Evolutionary conservation across 2,329 filamentous ascomycete genomes (phyloP).

Genomic region (Tympanopsis confertula): DNA sequence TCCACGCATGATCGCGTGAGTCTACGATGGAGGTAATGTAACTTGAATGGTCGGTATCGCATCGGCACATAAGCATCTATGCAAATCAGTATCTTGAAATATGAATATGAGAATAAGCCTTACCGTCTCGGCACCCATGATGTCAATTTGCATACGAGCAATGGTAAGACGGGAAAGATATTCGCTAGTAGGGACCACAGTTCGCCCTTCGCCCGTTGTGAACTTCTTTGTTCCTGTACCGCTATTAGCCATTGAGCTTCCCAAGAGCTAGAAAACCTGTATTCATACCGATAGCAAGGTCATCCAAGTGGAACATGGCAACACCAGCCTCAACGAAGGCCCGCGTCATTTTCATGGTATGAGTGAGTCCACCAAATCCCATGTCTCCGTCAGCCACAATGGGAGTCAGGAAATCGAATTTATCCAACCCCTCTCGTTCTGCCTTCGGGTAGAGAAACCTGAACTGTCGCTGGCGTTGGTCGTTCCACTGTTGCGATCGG

Average conservation of each 20-base stretch:
- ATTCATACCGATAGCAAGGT: constrained; percentile 28
- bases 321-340: constrained; percentile 28
- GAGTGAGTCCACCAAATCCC: constrained; percentile 26
- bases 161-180: constrained; percentile 21
- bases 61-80: constrained; percentile 23
- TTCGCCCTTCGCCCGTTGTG: constrained; percentile 24
- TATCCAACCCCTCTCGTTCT: constrained; percentile 17
- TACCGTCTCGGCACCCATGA: constrained; percentile 16
- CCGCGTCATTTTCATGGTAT: constrained; percentile 24
- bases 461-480: constrained; percentile 24
- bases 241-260: too few species aligned
- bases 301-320: constrained; percentile 29
- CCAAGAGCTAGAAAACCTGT: too few species aligned
- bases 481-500: constrained; percentile 24
- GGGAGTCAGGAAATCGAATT: constrained; percentile 24
- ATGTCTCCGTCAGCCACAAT: constrained; percentile 28
- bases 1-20: constrained; percentile 22
- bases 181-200: constrained; percentile 24
- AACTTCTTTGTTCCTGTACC: too few species aligned
- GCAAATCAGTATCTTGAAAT: constrained; percentile 10
- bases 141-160: constrained; percentile 24
- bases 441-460: constrained; percentile 16
- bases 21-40: constrained; percentile 25
- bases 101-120: background rate
- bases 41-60: constrained; percentile 22